A percentile compares a stretch with the other conserved stretches of the same genome.
Evolutionary conservation across 2,329 filamentous ascomycete genomes (phyloP).

Genomic region (Aspergillus candidus): DNA sequence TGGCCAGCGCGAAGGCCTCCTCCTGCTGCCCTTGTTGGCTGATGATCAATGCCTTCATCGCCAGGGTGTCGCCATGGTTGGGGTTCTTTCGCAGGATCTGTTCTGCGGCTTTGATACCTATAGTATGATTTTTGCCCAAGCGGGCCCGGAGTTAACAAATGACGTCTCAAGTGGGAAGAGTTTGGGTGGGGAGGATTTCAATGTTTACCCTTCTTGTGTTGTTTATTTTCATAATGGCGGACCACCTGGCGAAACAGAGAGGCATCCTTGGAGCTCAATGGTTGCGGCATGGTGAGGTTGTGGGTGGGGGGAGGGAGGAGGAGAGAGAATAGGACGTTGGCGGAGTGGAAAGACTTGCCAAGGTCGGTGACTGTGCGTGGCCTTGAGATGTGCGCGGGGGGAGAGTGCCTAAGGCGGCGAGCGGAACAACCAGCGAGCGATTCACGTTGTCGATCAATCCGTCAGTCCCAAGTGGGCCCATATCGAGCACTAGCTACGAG

Average conservation of each 20-base stretch:
- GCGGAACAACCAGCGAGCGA: neutral
- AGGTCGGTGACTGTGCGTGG: conserved; percentile 24
- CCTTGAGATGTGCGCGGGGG: conserved; percentile 33
- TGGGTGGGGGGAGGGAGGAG: conserved; percentile 16
- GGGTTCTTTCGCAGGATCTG: conserved; percentile 93
- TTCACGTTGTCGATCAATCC: conserved; percentile 9
- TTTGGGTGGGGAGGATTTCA: conserved; percentile 1
- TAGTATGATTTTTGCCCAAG: no score
- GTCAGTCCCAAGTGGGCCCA: conserved; percentile 4
- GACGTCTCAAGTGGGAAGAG: neutral
- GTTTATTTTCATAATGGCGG: conserved; percentile 94
- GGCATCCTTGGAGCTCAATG: conserved; percentile 70
- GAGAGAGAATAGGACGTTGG: conserved; percentile 11
- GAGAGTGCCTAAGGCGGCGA: neutral
- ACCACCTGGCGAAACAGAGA: conserved; percentile 93
- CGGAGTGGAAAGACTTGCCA: conserved; percentile 15
- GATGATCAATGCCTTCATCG: conserved; percentile 97
- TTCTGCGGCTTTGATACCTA: conserved; percentile 88
- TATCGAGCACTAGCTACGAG: no score
- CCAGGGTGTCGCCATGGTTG: conserved; percentile 95
- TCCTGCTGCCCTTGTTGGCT: conserved; percentile 88
- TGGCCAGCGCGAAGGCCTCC: conserved; percentile 89
- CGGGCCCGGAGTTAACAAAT: no score
- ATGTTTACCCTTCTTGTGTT: conserved; percentile 75
- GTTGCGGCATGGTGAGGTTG: conserved; percentile 41